Base-by-base conservation (phyloP, 148 eudicot genomes). In the Rhododendron mucronatum region DNA sequence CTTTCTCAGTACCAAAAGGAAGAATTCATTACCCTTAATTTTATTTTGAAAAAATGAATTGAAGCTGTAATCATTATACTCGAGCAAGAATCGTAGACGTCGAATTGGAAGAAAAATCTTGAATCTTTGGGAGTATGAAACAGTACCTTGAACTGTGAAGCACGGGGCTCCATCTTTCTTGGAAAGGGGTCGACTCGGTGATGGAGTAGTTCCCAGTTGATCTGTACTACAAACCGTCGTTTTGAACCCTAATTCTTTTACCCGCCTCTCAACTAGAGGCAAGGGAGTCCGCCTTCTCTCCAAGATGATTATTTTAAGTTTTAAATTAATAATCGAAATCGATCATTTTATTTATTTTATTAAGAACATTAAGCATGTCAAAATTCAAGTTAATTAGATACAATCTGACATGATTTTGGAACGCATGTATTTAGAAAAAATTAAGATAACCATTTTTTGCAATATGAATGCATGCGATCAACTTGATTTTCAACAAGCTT, bases 61-160 rank as follows among this genome's bases (percentile, higher is more conserved):
- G 45, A 53, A 81, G 14, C 44, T 33, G 41, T 13, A 2, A 81
- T 30, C 18, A 55, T 28, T 50, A 8, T 37, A 48, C 48, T 2
- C 61, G 11, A 15, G 21, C 53, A 53, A 53, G 33, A 14, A 81
- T 26, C 10, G 35, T 13, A 80, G 39, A 41, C 81, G 55, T 21
- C 1, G 28, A 78, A 47, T 41, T 28, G 45, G 20, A 45, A 13
- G 35, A 6, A 13, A 79, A 71, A 71, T 71, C 8, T 0, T 4
- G 7, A 26, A 45, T 48, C 3, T 51, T 53, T 53, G n/a, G 44
- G 23, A 53, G 83, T 3, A 9, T 12, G 44, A 81, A 26, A 28
- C 83, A 28, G 26, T 53, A 82, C 84, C 84, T 57, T 37, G 71
- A 82, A 57, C 63, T 55, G 48, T 4, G 69, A 35, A 57, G 71